Evolutionary conservation across 1,284 basidiomycete genomes (phyloP).

Genomic region (Pascua sp.): DNA sequence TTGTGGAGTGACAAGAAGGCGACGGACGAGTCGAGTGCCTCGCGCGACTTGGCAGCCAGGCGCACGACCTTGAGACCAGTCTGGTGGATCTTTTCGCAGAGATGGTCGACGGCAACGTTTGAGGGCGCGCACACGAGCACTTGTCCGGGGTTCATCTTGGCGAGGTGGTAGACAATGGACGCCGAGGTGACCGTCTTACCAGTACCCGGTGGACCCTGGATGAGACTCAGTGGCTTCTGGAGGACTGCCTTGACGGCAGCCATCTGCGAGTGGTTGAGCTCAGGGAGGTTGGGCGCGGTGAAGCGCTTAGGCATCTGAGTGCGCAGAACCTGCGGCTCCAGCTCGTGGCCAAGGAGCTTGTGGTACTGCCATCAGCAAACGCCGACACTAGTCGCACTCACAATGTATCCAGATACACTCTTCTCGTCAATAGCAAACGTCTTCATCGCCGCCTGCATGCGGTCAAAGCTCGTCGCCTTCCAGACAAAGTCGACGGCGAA

Average conservation of each 20-base stretch:
- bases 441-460: conserved; percentile 99
- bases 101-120: conserved; percentile 98
- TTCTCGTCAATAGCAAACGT: conserved; percentile 99
- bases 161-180: conserved; percentile 96
- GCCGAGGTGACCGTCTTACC: conserved; percentile 99
- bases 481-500: conserved; percentile 98
- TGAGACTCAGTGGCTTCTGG: conserved; percentile 96
- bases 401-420: conserved; percentile 96
- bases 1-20: conserved; percentile 92
- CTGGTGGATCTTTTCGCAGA: conserved; percentile 96
- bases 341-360: conserved; percentile 94
- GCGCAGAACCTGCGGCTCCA: conserved; percentile 77
- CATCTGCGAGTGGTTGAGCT: conserved; percentile 99
- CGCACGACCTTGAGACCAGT: conserved; percentile 98
- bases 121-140: conserved; percentile 98
- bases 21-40: conserved; percentile 91
- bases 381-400: conserved; percentile 51
- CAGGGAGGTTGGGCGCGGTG: conserved; percentile 93
- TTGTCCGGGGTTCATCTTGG: conserved; percentile 99
- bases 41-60: conserved; percentile 93
- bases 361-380: conserved; percentile 66
- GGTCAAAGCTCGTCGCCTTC: conserved; percentile 98
- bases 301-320: conserved; percentile 69
- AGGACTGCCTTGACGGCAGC: conserved; percentile 97
- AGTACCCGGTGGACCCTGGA: conserved; percentile 97